Base-by-base conservation (phyloP, 352 stramenopile genomes). In the Aphanomyces cochlioides region DNA sequence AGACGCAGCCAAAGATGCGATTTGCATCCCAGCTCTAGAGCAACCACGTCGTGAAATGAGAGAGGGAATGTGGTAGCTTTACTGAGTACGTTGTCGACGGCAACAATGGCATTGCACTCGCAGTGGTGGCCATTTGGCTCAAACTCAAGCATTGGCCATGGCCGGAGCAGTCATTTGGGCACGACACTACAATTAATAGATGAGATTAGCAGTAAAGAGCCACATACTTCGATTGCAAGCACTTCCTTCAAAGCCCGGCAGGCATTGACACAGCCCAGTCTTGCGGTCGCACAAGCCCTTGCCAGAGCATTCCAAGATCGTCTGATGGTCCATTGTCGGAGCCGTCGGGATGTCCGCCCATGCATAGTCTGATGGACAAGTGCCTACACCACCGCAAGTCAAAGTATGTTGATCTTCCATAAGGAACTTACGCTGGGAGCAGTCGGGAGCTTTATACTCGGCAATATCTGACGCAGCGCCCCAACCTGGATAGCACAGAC, bases 221-320 rank as follows among this genome's bases (percentile, higher is more conserved):
- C 7, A 69, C 43, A 28, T 57, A 72, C 64, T 81, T 54, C 90
- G 84, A 47, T 95, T 79, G 64, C 93, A 98, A 1, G 85, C 89
- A 17, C 69, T 79, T 54, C 93, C 93, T 71, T 97, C 89, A 69
- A 90, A 98, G 40, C 90, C 92, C 59, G 85, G 78, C 66, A 98
- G 96, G 73, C 93, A 98, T 41, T 80, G 71, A 72, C 93, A 98
- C 19, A 81, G 59, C 1, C 92, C 93, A 36, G 80, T 80, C 7
- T 50, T 67, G 54, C 90, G 85, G 75, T 98, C 90, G 65, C 91
- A 98, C 54, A 97, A 71, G 21, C 93, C 93, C 69, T 96, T 95
- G 79, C 97, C 97, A 37, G 84, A 93, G 77, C 93, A 98, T 73
- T 98, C 90, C 74, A 91, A 85, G 6, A 68, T 13, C 7, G 58